Evolutionary conservation across 345 rosid species (phyloP).

Genomic region (Euphorbia peplus): DNA sequence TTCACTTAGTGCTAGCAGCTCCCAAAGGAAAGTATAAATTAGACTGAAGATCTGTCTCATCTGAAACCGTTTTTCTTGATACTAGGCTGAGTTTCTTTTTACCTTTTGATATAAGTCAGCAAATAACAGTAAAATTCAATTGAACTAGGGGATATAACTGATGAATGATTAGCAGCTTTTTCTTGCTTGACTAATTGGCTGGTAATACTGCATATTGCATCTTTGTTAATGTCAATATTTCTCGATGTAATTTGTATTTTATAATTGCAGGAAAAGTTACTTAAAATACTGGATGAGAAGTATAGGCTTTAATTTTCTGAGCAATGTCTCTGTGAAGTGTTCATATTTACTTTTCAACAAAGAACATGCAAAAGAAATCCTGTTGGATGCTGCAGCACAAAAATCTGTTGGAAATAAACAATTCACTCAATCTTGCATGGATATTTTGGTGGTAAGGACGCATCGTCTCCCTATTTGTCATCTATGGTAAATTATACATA

Average conservation of each 20-base stretch:
- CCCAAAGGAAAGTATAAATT: neutral
- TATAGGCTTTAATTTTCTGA: conserved; percentile 76
- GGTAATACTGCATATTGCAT: neutral
- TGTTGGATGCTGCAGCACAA: conserved; percentile 55
- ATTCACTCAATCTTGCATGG: conserved; percentile 69
- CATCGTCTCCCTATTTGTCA: conserved; percentile 7
- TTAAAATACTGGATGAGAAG: conserved; percentile 81
- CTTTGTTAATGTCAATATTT: conserved; percentile 1
- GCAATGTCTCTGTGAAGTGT: conserved; percentile 77
- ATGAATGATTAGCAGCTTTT: conserved; percentile 1
- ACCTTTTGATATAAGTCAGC: neutral
- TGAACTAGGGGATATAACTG: neutral
- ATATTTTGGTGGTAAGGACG: conserved; percentile 79
- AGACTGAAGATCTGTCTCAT: neutral
- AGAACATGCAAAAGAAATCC: conserved; percentile 82
- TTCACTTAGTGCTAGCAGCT: neutral
- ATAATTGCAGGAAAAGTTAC: conserved; percentile 81
- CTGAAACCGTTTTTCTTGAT: neutral
- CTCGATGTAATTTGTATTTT: neutral
- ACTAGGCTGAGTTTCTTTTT: neutral
- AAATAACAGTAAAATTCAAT: neutral
- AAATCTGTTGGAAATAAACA: conserved; percentile 57
- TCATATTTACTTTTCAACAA: conserved; percentile 81
- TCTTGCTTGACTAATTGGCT: neutral
- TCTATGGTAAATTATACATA: neutral